These are phyloP conservation scores for Lepidium sativum DNA, from an alignment of 345 rosid species.

Conservation along the genomic window DNA sequence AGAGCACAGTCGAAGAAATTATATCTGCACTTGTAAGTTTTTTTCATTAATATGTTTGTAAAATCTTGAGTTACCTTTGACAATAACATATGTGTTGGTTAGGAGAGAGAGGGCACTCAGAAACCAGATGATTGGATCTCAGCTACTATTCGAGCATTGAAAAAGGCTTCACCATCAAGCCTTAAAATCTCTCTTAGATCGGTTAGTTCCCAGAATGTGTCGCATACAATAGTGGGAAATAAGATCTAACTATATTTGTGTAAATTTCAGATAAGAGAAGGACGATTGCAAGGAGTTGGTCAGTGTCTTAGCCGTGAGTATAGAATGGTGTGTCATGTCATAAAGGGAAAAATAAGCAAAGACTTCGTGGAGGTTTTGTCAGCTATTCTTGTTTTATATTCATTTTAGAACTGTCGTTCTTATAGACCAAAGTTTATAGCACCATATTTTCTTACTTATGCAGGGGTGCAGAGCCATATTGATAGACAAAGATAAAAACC, in stretches of 20 bases:
- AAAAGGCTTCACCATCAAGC: slow-evolving; percentile 76
- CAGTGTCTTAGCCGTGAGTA: slow-evolving; percentile 68
- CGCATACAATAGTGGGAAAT: neutral
- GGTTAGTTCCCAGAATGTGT: slow-evolving; percentile 27
- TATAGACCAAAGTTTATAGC: neutral
- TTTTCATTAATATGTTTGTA: neutral
- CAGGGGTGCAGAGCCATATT: slow-evolving; percentile 91
- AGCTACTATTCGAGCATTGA: slow-evolving; percentile 38
- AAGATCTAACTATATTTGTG: neutral
- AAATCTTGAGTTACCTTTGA: neutral
- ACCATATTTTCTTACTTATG: neutral
- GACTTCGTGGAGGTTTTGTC: slow-evolving; percentile 61
- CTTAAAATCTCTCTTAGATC: slow-evolving; percentile 74
- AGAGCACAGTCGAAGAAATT: slow-evolving; percentile 58
- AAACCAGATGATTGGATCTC: slow-evolving; percentile 45
- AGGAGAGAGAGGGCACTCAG: slow-evolving; percentile 46
- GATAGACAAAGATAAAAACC: slow-evolving; percentile 72
- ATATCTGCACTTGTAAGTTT: slow-evolving; percentile 61
- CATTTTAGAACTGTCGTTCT: neutral
- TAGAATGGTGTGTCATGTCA: slow-evolving; percentile 68
- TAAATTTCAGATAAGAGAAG: slow-evolving; percentile 66
- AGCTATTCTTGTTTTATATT: neutral
- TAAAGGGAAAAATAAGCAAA: slow-evolving; percentile 67
- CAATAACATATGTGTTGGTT: neutral
- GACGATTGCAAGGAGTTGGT: slow-evolving; percentile 72